Base-by-base conservation (phyloP, 345 rosid species). In the Brassica nigra region DNA sequence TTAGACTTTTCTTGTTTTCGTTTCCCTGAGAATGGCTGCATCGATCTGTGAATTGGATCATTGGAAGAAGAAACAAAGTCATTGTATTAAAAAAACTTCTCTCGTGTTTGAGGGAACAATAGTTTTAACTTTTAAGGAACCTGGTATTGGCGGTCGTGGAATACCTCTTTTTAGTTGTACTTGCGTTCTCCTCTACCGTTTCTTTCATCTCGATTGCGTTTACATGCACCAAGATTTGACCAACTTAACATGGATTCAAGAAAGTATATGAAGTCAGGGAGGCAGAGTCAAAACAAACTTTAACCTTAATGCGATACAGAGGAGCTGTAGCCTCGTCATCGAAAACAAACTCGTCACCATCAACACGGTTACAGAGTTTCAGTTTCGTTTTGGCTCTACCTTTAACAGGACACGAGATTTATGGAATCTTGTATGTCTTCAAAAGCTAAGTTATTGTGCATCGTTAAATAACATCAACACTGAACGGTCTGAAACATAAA, bases 391-490 rank as follows among this genome's bases (percentile, higher is more conserved):
- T 5, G 33, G 52, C 33, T 33, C 23, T 31, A 90, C 98, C 91
- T 93, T 90, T 73, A 79, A 90, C 62, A 93, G 89, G 80, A 93
- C 98, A 36, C 95, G 88, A 66, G 87, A 75, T 90, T 86, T 3
- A 95, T 93, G 73, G 93, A 79, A 54, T 90, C 97, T 80, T 89
- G 90, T 66, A 91, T 88, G 78, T 93, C 95, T 86, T 88, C 90
- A 81, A 89, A 89, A 88, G 84, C 87, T 86, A 79, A 93, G 92
- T 84, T 86, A 91, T 82, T 88, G 84, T 69, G 94, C 95, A 81
- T 93, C 92, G 68, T 91, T 93, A 80, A 93, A 93, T 80, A 90
- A 85, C 97, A 93, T 93, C 79, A 93, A 80, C 69, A 91, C 98
- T 23, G 27, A 23, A 91, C 92, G 10, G 95, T 84, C 98, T 93